Evolutionary conservation across 805 yeast genomes (phyloP).

Genomic region (Isabelozyma gotoi): DNA sequence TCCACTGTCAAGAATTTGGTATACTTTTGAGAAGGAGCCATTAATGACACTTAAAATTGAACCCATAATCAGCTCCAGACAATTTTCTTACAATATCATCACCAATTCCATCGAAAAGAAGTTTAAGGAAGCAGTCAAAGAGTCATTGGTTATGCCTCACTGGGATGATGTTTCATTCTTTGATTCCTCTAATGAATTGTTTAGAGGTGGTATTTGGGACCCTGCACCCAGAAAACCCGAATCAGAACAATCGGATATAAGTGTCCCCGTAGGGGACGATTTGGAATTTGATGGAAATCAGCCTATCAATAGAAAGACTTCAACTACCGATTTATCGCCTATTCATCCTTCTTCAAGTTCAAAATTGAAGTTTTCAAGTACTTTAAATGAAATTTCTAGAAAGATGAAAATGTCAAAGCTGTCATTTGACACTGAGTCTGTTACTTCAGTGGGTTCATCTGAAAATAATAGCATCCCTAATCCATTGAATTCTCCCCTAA

Average conservation of each 20-base stretch:
- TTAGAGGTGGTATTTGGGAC: constrained; percentile 95
- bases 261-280: neutral
- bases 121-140: constrained; percentile 75
- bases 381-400: constrained; percentile 24
- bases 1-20: constrained; percentile 91
- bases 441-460: neutral
- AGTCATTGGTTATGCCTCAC: constrained; percentile 78
- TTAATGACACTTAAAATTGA: constrained; percentile 71
- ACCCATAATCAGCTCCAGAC: constrained; percentile 87
- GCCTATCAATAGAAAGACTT: neutral
- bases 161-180: constrained; percentile 86
- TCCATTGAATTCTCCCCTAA: neutral
- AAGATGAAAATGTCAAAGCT: constrained; percentile 17
- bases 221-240: constrained; percentile 22
- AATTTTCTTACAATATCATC: constrained; percentile 72
- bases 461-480: neutral
- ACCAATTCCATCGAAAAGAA: constrained; percentile 78
- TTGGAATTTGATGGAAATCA: constrained; percentile 6
- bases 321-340: neutral
- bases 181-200: constrained; percentile 64
- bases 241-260: constrained; percentile 3
- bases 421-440: neutral
- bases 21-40: constrained; percentile 80
- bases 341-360: constrained; percentile 2
- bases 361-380: constrained; percentile 17